These are phyloP conservation scores for Tilletiaria anomala DNA, from an alignment of 1,284 basidiomycete genomes.

Conservation along the genomic window DNA sequence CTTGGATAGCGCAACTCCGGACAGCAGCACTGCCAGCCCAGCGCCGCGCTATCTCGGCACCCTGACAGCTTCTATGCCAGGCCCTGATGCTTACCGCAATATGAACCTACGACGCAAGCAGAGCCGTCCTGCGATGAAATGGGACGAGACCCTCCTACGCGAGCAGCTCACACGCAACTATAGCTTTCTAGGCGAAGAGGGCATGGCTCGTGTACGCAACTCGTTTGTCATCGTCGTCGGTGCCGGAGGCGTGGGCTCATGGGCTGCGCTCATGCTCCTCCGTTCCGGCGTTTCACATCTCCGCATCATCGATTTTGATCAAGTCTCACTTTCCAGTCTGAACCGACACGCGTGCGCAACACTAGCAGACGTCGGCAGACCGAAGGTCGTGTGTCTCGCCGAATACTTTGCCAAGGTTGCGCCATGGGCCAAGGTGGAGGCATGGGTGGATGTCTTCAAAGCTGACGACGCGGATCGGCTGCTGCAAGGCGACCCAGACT, in stretches of 20 bases:
- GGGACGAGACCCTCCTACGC: background rate
- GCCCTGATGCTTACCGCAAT: background rate
- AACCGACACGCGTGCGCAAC: slow-evolving; percentile 44
- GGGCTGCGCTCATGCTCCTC: slow-evolving; percentile 72
- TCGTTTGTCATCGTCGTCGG: slow-evolving; percentile 76
- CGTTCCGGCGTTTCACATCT: slow-evolving; percentile 41
- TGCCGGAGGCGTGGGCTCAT: slow-evolving; percentile 89
- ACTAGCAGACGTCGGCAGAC: slow-evolving; percentile 43
- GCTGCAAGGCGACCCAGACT: slow-evolving; percentile 15
- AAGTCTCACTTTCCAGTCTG: slow-evolving; percentile 54
- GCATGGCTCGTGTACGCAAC: slow-evolving; percentile 63
- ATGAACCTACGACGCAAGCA: background rate
- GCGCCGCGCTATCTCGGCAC: background rate
- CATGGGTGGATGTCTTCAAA: slow-evolving; percentile 26
- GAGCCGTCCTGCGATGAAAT: background rate
- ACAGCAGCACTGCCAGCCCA: background rate
- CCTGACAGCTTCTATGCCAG: background rate
- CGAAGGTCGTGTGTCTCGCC: slow-evolving; percentile 72
- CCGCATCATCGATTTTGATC: slow-evolving; percentile 44
- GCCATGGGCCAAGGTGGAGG: slow-evolving; percentile 52
- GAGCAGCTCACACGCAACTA: background rate
- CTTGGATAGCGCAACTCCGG: background rate
- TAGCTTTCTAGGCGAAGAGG: slow-evolving; percentile 61
- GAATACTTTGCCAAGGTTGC: slow-evolving; percentile 57
- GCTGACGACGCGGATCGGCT: slow-evolving; percentile 17